Base-by-base conservation (phyloP, 306 rosid genomes). In the Casuarina cunninghamiana region DNA sequence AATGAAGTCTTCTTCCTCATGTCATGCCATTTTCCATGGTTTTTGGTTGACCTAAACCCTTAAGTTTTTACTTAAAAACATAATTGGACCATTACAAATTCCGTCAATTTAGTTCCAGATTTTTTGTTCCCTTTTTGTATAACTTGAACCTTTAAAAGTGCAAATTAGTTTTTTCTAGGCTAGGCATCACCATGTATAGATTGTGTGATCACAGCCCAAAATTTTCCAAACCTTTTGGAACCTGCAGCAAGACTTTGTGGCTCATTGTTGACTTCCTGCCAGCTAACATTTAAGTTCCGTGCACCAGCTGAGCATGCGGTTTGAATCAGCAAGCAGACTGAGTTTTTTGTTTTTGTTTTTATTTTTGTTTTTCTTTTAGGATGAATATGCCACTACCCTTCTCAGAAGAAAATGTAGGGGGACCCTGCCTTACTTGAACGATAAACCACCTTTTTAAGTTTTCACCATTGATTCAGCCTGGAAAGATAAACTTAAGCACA, bases 1-100 rank as follows among this genome's bases (percentile, higher is more conserved):
- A 17, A 7, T 9, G 41, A 45, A 46, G 43, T 58, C 17, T 41
- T 53, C 26, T 78, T 78, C 32, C 39, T 15, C 16, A 0, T 35
- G 68, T 32, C 12, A 35, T 61, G 43, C 43, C 5, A 35, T 61
- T 4, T 32, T 7, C 16, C 17, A 10, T 32, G 41, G 41, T 61
- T 15, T 61, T 75, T 48, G 15, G 62, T 61, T 39, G 71, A 5
- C 43, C 72, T 6, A 75, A 75, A 61, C 71, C 9, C 53, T 37
- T 8, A 2, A 32, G 17, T 61, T 61, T 61, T 61, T 57, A 32
- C 68, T 3, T 26, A 5, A 58, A 58, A 11, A 10, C 37, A 10
- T n/a, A 58, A 26, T 58, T 58, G 39, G 39, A 58, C 1, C 11
- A 6, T 58, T 58, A 5, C 5, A n/a, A 54, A n/a, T 54, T 54